phyloP scores from a whole-genome alignment of 306 rosid genomes.

The Prunus davidiana region DNA sequence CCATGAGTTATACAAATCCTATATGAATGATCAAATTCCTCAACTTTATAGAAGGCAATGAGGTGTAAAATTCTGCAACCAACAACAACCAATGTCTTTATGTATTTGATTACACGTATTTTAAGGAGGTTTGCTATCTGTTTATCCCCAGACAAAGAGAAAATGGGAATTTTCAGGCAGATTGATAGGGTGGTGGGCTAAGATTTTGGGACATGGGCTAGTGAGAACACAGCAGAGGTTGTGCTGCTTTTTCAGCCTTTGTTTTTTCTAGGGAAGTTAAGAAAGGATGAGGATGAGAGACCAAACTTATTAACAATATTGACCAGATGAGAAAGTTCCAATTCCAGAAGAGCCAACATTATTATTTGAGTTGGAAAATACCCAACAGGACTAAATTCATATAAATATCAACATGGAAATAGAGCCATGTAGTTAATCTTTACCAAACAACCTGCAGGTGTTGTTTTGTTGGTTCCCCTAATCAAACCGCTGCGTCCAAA shows the following conservation, averaged over 20 bases:
- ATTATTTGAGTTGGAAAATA: constrained; percentile 22
- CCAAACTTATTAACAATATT: constrained; percentile 14
- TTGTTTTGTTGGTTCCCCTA: neutral
- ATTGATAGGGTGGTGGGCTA: neutral
- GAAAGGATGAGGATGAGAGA: neutral
- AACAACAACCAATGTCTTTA: neutral
- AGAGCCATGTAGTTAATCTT: neutral
- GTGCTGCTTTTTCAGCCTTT: constrained; percentile 3
- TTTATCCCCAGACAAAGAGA: constrained; percentile 12
- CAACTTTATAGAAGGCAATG: neutral
- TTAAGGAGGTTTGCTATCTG: neutral
- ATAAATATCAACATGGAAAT: neutral
- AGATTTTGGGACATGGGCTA: neutral
- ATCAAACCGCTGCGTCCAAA: neutral
- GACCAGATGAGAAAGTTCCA: constrained; percentile 31
- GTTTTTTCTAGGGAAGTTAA: neutral
- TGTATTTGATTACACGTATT: neutral
- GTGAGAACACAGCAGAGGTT: no score
- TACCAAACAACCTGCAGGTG: neutral
- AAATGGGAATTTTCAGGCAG: constrained; percentile 7
- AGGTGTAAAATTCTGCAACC: neutral
- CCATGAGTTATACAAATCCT: neutral
- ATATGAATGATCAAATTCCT: neutral
- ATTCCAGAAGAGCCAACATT: neutral
- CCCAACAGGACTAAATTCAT: constrained; percentile 19